These are phyloP conservation scores for Kalmanozyma brasiliensis DNA, from an alignment of 1,284 basidiomycete species.

Conservation along the genomic window DNA sequence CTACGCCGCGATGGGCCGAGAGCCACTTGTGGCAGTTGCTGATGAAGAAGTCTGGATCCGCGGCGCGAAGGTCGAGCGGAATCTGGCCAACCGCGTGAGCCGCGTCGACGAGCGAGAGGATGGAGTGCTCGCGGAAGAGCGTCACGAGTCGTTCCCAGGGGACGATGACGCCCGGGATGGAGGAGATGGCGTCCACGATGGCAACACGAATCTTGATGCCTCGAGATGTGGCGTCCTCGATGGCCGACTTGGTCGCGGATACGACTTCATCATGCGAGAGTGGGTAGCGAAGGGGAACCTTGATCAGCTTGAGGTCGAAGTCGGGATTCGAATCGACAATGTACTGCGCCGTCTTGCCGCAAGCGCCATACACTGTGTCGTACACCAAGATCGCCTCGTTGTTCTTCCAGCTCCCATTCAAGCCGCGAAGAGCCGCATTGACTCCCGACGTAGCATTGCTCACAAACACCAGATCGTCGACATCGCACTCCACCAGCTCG, in stretches of 20 bases:
- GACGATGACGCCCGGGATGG: conserved; percentile 77
- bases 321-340: conserved; percentile 58
- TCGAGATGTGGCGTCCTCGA: conserved; percentile 12
- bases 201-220: conserved; percentile 83
- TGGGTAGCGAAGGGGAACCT: conserved; percentile 59
- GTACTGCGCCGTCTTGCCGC: conserved; percentile 56
- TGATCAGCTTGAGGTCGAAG: conserved; percentile 50
- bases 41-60: conserved; percentile 66
- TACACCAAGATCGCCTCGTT: conserved; percentile 59
- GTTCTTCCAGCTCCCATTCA: conserved; percentile 55
- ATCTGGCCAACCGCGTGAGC: conserved; percentile 81
- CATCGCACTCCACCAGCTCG: conserved; percentile 17
- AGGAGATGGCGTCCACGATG: conserved; percentile 79
- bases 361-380: conserved; percentile 63
- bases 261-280: conserved; percentile 59
- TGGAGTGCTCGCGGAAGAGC: conserved; percentile 49
- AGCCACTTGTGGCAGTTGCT: conserved; percentile 68
- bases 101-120: conserved; percentile 74
- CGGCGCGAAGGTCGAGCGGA: conserved; percentile 58
- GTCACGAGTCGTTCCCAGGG: conserved; percentile 81
- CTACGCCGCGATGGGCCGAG: conserved; percentile 77
- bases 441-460: conserved; percentile 65
- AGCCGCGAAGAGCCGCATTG: conserved; percentile 58
- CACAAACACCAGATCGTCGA: conserved; percentile 62
- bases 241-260: conserved; percentile 50